Conservation (phyloP, 2,329 filamentous ascomycete genomes). For the Exophiala sp. region DNA sequence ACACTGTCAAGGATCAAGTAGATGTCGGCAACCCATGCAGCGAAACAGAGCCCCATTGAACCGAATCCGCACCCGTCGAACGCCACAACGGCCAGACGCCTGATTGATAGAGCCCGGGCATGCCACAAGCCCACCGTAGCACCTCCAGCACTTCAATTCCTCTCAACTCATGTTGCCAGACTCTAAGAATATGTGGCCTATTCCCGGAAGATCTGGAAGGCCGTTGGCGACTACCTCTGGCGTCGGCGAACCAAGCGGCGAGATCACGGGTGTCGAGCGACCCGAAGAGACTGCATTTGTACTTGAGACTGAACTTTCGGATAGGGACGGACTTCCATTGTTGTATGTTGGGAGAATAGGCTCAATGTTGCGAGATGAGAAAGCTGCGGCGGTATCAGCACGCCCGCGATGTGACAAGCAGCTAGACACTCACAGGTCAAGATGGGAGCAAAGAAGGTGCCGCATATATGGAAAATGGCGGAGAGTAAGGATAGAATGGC, state of each 20-base stretch:
- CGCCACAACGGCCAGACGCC: background rate
- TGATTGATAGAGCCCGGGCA: background rate
- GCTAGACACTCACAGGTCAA: conserved; percentile 7
- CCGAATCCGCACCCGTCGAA: too few species aligned
- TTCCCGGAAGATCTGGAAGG: conserved; percentile 4
- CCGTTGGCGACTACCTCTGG: background rate
- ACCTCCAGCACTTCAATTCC: too few species aligned
- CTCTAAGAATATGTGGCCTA: conserved; percentile 3
- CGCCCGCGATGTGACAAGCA: background rate
- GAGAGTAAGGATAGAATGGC: background rate
- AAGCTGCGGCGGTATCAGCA: background rate
- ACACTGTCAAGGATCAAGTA: too few species aligned
- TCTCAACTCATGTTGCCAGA: background rate
- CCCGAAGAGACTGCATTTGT: conserved; percentile 5
- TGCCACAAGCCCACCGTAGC: too few species aligned
- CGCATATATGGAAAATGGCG: background rate
- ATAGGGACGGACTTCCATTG: background rate
- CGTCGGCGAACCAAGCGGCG: conserved; percentile 5
- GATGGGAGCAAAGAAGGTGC: background rate
- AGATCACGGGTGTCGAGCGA: conserved; percentile 2
- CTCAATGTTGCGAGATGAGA: background rate
- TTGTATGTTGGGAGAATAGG: background rate
- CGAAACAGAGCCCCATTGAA: too few species aligned
- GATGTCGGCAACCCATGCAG: too few species aligned
- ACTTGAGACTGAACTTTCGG: conserved; percentile 5